Conservation (phyloP, 257 asterid genomes). For the Nicotiana knightiana region DNA sequence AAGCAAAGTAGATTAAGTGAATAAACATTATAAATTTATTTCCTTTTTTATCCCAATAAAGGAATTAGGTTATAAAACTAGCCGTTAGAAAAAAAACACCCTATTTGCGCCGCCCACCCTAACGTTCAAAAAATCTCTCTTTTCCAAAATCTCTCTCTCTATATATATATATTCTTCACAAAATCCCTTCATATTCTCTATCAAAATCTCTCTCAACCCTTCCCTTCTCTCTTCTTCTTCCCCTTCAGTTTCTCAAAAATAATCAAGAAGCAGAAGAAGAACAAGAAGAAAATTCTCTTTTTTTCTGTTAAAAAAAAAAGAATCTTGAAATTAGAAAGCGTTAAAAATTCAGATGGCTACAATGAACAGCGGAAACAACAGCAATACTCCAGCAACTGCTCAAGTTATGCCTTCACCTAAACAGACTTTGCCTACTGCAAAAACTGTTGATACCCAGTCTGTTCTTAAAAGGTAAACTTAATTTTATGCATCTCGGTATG, state of each 20-base stretch:
- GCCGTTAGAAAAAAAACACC: constrained; percentile 12
- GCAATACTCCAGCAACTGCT: constrained; percentile 28
- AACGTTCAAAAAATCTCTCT: constrained; percentile 15
- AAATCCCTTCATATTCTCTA: background rate
- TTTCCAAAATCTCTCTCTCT: background rate
- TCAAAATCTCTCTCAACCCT: background rate
- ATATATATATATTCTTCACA: background rate
- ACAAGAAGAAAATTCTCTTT: background rate
- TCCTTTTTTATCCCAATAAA: background rate
- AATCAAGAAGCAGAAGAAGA: background rate
- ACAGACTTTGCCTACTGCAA: constrained; percentile 23
- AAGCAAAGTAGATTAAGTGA: no score
- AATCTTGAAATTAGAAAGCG: background rate
- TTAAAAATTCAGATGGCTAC: constrained; percentile 38
- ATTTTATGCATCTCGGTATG: background rate
- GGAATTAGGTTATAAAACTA: constrained; percentile 4
- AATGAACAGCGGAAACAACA: constrained; percentile 47
- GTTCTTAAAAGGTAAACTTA: constrained; percentile 28
- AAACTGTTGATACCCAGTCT: constrained; percentile 29
- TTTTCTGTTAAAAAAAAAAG: background rate
- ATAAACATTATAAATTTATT: no score
- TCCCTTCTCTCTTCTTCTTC: background rate
- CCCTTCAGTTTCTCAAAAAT: background rate
- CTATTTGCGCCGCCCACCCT: background rate
- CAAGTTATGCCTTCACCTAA: constrained; percentile 21